Evolutionary conservation across 2,329 filamentous ascomycete species (phyloP), one percentile per base, ranked within the genome.

Genomic region (Cercospora zeina): DNA sequence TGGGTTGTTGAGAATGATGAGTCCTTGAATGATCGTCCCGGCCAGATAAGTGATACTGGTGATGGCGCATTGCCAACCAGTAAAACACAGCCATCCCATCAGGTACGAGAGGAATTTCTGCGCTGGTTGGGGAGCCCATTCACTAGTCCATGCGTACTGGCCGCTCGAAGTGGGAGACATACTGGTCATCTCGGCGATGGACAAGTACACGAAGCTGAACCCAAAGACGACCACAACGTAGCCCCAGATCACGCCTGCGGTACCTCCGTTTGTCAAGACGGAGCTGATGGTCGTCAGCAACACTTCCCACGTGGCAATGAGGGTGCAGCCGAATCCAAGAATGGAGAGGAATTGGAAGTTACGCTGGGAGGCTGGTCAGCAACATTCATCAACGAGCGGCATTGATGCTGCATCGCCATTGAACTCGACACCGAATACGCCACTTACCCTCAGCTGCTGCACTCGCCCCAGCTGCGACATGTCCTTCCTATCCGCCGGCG

Each of bases 391-490:
- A 4, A 1, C 0, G 1, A 27, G 7, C 13, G 11, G 27, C 14
- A 49, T 30, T 14, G 31, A 30, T 8, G 21, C 42, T 49, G 14
- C 42, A 27, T 11, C 21, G 14, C 16, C 13, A 49, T 4, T 3
- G 13, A n/a, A n/a, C 21, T 1, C 7, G 42, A 9, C 21, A 14
- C 24, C 31, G 31, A 34, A n/a, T 13, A 27, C 13, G 42, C 42
- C 21, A 49, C 42, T 49, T 24, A 49, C 42, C 14, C 42, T 49
- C 42, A 67, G 49, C 56, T 68, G 62, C 54, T 70, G 68, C 27
- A 67, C 53, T 42, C 66, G 65, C 19, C 68, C 68, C 27, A 70
- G 57, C n/a, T 61, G 59, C 50, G 63, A 61, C 67, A 70, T 70
- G 7, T 68, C 67, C 24, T 62, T 64, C 33, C 59, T 63, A 51